These are phyloP conservation scores for Globisporangium viniferum DNA, from an alignment of 352 stramenopile species.

Conservation along the genomic window DNA sequence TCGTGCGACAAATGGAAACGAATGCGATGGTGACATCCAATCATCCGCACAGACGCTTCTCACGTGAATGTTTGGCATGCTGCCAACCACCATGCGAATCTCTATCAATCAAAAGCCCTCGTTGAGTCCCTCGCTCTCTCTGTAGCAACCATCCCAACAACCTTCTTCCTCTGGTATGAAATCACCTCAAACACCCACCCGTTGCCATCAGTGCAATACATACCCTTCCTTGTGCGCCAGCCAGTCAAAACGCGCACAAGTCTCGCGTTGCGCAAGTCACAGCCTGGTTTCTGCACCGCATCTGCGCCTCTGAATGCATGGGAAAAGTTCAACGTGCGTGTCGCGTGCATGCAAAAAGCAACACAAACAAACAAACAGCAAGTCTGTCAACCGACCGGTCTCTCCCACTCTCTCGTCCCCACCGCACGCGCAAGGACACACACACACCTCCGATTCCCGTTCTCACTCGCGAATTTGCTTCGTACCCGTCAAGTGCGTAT, in stretches of 20 bases:
- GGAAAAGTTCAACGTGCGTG: slow-evolving; percentile 14
- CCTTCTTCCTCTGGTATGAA: background rate
- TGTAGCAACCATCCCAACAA: too few relatives aligned
- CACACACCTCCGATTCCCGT: background rate
- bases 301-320: slow-evolving; percentile 12
- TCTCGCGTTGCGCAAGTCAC: background rate
- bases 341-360: slow-evolving; percentile 9
- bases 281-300: background rate
- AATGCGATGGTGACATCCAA: background rate
- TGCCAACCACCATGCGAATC: background rate
- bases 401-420: background rate
- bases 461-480: slow-evolving; percentile 14
- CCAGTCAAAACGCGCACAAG: slow-evolving; percentile 3
- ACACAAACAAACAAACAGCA: background rate
- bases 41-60: background rate
- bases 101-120: background rate
- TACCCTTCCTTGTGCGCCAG: background rate
- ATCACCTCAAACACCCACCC: background rate
- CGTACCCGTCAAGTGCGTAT: slow-evolving; percentile 8
- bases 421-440: background rate
- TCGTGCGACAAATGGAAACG: background rate
- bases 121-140: background rate
- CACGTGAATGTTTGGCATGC: background rate
- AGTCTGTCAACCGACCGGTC: background rate
- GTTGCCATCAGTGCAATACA: background rate